These are phyloP conservation scores for Phytophthora europaea DNA, from an alignment of 352 stramenopile species.

Conservation along the genomic window DNA sequence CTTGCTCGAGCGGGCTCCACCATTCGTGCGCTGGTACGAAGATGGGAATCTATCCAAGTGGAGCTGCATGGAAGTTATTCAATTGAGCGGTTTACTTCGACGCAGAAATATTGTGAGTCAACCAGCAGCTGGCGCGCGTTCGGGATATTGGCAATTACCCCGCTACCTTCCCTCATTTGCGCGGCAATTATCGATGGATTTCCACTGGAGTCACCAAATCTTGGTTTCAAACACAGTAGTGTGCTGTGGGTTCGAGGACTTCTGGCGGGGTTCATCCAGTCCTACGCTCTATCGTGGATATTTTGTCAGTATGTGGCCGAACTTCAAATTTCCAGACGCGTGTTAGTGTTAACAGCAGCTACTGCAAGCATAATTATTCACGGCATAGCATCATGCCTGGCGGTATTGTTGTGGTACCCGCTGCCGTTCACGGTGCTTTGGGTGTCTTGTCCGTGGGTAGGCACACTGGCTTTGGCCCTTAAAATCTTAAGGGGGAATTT, in stretches of 20 bases:
- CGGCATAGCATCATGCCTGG: slow-evolving; percentile 2
- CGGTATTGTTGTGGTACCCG: slow-evolving; percentile 16
- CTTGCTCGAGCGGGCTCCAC: slow-evolving; percentile 4
- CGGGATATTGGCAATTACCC: slow-evolving; percentile 2
- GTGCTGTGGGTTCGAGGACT: slow-evolving; percentile 16
- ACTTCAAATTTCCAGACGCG: slow-evolving; percentile 11
- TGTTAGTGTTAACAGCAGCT: slow-evolving; percentile 6
- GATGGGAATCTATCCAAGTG: slow-evolving; percentile 32
- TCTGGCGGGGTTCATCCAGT: not conserved
- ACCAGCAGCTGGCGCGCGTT: slow-evolving; percentile 10
- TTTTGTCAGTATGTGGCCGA: slow-evolving; percentile 25
- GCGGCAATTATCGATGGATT: slow-evolving; percentile 21
- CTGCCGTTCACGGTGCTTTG: slow-evolving; percentile 27
- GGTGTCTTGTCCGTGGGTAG: slow-evolving; percentile 25
- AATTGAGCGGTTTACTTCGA: slow-evolving; percentile 9
- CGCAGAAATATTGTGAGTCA: slow-evolving; percentile 16
- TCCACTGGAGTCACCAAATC: slow-evolving; percentile 19
- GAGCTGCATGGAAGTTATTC: slow-evolving; percentile 33
- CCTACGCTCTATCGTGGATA: slow-evolving; percentile 16
- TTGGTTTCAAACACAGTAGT: slow-evolving; percentile 19
- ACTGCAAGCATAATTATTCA: slow-evolving; percentile 5
- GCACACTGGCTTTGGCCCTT: slow-evolving; percentile 12
- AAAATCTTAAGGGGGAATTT: slow-evolving; percentile 22
- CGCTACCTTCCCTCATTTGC: slow-evolving; percentile 10
- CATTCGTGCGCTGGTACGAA: slow-evolving; percentile 15